These are phyloP conservation scores for Colletotrichum karsti DNA, from an alignment of 2,329 filamentous ascomycete genomes.

Conservation along the genomic window DNA sequence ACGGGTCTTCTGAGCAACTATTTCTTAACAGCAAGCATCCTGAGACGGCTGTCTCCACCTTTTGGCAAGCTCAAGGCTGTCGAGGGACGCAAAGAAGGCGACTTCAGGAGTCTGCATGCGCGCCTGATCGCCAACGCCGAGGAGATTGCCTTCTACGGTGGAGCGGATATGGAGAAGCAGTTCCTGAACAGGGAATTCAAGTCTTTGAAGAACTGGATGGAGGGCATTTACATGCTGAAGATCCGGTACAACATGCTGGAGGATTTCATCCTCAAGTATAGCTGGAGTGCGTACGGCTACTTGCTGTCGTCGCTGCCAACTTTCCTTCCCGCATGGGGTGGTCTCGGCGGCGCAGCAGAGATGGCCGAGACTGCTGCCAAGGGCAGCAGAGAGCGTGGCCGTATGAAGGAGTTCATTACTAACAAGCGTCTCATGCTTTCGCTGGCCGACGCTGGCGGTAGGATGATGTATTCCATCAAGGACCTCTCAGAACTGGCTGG, in stretches of 20 bases:
- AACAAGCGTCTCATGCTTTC: conserved; percentile 99
- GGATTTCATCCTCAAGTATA: conserved; percentile 97
- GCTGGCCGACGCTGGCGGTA: conserved; percentile 91
- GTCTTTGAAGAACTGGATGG: conserved; percentile 96
- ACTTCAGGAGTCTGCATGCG: conserved; percentile 91
- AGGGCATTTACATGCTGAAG: conserved; percentile 96
- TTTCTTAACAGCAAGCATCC: conserved; percentile 89
- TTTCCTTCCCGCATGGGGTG: conserved; percentile 94
- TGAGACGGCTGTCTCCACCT: conserved; percentile 88
- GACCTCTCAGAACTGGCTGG: conserved; percentile 95
- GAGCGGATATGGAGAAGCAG: conserved; percentile 92
- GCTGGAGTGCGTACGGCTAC: conserved; percentile 98
- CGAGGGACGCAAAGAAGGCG: conserved; percentile 93
- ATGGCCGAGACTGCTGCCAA: conserved; percentile 59
- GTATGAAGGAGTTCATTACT: conserved; percentile 99
- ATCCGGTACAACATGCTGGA: conserved; percentile 99
- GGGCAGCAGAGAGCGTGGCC: conserved; percentile 75
- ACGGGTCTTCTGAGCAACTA: conserved; percentile 91
- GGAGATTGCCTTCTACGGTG: conserved; percentile 97
- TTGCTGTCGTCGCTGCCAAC: conserved; percentile 91
- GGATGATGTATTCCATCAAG: conserved; percentile 99
- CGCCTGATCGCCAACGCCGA: conserved; percentile 96
- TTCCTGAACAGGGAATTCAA: conserved; percentile 93
- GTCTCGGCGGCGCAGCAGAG: conserved; percentile 78
- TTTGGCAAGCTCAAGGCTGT: conserved; percentile 98